Conservation (phyloP, 495 filamentous ascomycete genomes). For the Beverwykella pulmonaria region DNA sequence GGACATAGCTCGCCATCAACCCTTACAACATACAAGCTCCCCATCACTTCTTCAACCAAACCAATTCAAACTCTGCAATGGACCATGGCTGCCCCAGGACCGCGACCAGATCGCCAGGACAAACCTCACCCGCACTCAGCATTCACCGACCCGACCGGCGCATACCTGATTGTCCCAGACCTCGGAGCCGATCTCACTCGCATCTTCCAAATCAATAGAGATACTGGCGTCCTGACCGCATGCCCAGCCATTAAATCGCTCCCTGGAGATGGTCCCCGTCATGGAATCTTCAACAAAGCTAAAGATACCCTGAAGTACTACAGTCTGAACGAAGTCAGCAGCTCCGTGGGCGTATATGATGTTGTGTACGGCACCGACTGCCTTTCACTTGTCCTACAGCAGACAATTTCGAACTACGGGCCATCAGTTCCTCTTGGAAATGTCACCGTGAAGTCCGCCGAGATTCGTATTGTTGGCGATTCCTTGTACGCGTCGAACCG, state of each 20-base stretch:
- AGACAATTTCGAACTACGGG: constrained; percentile 56
- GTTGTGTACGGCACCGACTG: constrained; percentile 53
- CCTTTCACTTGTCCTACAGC: constrained; percentile 51
- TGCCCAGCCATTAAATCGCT: constrained; percentile 42
- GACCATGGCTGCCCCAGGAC: constrained; percentile 53
- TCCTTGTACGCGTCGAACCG: constrained; percentile 47
- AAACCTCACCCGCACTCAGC: constrained; percentile 71
- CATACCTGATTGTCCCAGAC: constrained; percentile 69
- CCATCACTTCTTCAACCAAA: constrained; percentile 33
- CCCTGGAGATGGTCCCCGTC: constrained; percentile 67
- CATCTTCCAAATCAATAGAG: constrained; percentile 58
- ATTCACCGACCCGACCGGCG: constrained; percentile 68
- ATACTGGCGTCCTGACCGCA: constrained; percentile 42
- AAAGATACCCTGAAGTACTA: constrained; percentile 58
- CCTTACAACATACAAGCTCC: constrained; percentile 26
- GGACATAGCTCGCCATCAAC: constrained; percentile 19
- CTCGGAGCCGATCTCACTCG: constrained; percentile 72
- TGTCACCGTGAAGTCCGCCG: constrained; percentile 43
- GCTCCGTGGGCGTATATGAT: constrained; percentile 52
- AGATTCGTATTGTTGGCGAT: constrained; percentile 41
- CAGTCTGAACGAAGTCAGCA: constrained; percentile 64
- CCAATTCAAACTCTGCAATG: constrained; percentile 45
- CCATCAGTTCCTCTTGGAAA: constrained; percentile 41
- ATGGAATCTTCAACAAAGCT: constrained; percentile 60
- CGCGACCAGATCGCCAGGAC: constrained; percentile 59